Conservation (phyloP, 1,139 yeast species). For the Taiozyma sp. region DNA sequence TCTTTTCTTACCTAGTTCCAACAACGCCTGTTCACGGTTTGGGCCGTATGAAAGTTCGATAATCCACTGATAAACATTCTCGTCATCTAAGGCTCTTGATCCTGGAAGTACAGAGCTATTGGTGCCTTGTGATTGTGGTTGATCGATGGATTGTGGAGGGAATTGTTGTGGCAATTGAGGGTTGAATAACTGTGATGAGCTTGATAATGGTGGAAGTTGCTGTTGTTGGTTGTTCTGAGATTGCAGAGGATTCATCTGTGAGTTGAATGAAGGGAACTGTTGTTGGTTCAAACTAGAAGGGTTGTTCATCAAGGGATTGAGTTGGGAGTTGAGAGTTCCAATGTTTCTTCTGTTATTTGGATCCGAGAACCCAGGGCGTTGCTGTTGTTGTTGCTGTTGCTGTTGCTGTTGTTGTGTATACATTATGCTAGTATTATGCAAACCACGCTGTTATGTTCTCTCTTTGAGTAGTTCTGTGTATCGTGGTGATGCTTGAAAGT, state of each 20-base stretch:
- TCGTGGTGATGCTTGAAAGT: background rate
- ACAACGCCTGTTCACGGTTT: constrained; percentile 84
- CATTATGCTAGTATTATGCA: background rate
- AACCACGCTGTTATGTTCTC: background rate
- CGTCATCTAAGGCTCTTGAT: constrained; percentile 67
- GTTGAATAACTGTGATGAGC: constrained; percentile 10
- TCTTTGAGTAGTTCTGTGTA: background rate
- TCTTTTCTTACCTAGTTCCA: constrained; percentile 88
- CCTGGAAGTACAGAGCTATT: constrained; percentile 11
- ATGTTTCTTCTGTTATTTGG: constrained; percentile 7
- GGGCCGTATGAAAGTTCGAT: constrained; percentile 85
- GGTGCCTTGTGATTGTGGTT: constrained; percentile 2
- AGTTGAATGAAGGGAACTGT: constrained; percentile 16
- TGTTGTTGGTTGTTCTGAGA: constrained; percentile 8
- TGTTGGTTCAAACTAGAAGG: constrained; percentile 1
- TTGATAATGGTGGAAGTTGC: constrained; percentile 14
- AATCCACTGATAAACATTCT: constrained; percentile 87
- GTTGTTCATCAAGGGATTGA: background rate
- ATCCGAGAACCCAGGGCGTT: constrained; percentile 20
- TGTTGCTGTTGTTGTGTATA: constrained; percentile 12
- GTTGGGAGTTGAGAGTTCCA: constrained; percentile 5
- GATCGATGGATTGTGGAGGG: constrained; percentile 1
- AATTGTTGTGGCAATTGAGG: constrained; percentile 8
- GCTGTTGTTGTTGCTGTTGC: no score
- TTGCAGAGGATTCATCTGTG: constrained; percentile 2